These are phyloP conservation scores for Cladobotryum mycophilum DNA, from an alignment of 2,329 filamentous ascomycete genomes.

Conservation along the genomic window DNA sequence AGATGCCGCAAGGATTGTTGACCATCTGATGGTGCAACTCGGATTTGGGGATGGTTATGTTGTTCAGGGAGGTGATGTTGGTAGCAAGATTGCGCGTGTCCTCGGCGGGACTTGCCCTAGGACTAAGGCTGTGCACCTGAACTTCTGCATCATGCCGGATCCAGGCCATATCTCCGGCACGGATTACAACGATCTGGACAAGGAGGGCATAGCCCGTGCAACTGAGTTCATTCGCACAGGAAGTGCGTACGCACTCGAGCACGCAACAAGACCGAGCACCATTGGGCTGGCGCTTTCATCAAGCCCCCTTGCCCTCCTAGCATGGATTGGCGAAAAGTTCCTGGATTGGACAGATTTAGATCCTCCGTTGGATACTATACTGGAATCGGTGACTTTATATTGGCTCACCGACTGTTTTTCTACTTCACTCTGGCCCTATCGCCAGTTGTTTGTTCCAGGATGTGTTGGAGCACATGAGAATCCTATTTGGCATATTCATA, in stretches of 20 bases:
- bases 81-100: slow-evolving; percentile 37
- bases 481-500: no score
- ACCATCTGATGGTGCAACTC: no score
- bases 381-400: no score
- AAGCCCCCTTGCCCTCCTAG: no score
- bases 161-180: neutral
- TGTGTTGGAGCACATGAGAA: no score
- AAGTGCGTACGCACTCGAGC: slow-evolving; percentile 2
- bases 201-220: neutral
- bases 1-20: no score
- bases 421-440: no score
- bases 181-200: neutral
- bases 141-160: slow-evolving; percentile 8
- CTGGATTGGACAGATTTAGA: no score
- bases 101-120: slow-evolving; percentile 20
- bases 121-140: slow-evolving; percentile 7
- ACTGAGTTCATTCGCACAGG: neutral
- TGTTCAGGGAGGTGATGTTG: slow-evolving; percentile 53
- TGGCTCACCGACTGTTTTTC: no score
- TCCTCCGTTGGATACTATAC: no score
- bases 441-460: no score
- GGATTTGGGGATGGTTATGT: slow-evolving; percentile 36
- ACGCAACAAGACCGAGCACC: slow-evolving; percentile 5
- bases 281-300: slow-evolving; percentile 3
- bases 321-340: no score